phyloP scores from a whole-genome alignment of 106 monocot genomes.

The Phalaenopsis equestris region DNA sequence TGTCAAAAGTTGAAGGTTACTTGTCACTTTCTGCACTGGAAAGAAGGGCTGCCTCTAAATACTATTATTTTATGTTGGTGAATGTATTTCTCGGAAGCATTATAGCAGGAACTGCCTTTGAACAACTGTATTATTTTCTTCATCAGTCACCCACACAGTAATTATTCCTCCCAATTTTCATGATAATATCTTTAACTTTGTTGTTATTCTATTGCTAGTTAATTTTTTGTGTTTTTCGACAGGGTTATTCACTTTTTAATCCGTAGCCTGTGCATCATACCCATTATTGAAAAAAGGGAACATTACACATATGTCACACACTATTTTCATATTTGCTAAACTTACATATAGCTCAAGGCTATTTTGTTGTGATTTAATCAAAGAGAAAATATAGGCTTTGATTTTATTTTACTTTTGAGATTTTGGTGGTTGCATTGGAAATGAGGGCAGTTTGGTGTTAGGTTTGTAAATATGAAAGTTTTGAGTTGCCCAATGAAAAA shows the following conservation, averaged over 20 bases:
- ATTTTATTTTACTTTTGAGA: no score
- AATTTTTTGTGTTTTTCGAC: background rate
- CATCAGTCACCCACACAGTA: constrained; percentile 86
- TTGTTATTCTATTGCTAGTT: background rate
- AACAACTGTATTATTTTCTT: constrained; percentile 73
- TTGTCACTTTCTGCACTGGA: constrained; percentile 76
- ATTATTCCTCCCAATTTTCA: constrained; percentile 16
- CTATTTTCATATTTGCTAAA: no score
- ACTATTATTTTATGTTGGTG: constrained; percentile 94
- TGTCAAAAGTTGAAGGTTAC: constrained; percentile 96
- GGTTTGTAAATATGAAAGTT: background rate
- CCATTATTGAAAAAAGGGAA: no score
- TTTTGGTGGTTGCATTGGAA: no score
- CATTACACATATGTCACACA: no score
- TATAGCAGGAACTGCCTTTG: constrained; percentile 88
- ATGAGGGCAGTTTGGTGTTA: background rate
- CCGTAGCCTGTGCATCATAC: no score
- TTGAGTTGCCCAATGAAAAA: background rate
- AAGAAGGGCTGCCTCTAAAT: constrained; percentile 74
- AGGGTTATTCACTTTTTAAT: background rate
- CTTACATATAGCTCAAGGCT: no score
- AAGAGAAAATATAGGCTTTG: no score
- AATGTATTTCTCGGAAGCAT: constrained; percentile 95
- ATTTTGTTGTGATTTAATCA: no score
- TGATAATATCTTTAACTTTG: background rate